Base-by-base conservation (phyloP, 169 alveolate genomes). In the Babesia ovis region DNA sequence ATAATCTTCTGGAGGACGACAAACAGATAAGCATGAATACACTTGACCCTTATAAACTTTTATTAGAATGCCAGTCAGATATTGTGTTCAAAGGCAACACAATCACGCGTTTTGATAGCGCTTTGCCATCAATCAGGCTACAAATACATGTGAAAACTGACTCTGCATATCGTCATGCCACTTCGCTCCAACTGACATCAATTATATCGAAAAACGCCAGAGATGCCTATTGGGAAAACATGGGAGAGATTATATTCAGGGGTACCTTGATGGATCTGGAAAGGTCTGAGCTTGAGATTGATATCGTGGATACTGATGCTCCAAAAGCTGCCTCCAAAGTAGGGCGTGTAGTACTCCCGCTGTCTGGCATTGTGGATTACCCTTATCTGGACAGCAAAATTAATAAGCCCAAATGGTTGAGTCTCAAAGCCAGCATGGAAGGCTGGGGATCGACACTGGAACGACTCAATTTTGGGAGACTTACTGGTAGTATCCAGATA, bases 191-290 rank as follows among this genome's bases (percentile, higher is more conserved):
- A 42, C 50, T 77, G 58, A 20, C 68, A 31, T 77, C 86, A 32
- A 66, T 56, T 29, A 41, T 68, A 18, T 59, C 61, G 45, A 31
- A 37, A 42, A 74, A 73, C 62, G 69, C 75, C 8, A 31, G 71
- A 9, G 53, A 74, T 20, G 86, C 93, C 29, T 68, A 84, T 43
- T 91, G 95, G 95, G 93, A 86, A 32, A 85, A 86, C 61, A 55
- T 91, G 48, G 95, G 95, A 3, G 92, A 88, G 46, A 72, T 91
- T 5, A 68, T 82, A 34, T 86, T 90, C 53, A 80, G 95, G 48
- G 95, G 95, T 4, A 91, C 95, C 8, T 67, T 89, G 34, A 70
- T 86, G 55, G 95, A 91, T 37, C 71, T 91, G 23, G 93, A 86
- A 45, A 76, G 85, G 41, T 76, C 93, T 35, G 86, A 86, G 48